These are phyloP conservation scores for Zopfochytrium polystomum DNA, from an alignment of 371 early-diverging fungal species.

Conservation along the genomic window DNA sequence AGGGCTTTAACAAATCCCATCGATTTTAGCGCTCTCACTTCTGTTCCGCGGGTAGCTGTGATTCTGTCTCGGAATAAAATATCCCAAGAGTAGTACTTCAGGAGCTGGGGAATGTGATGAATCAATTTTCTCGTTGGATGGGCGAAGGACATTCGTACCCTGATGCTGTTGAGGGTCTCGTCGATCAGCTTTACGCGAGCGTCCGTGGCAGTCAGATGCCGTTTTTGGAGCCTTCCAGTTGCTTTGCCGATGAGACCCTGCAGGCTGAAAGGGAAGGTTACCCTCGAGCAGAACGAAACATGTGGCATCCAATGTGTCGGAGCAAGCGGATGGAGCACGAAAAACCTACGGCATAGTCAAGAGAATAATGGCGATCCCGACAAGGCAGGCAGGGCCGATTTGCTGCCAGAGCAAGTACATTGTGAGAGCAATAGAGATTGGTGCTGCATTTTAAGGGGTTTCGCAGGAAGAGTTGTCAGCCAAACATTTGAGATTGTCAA, in stretches of 20 bases:
- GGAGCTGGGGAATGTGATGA: too few relatives aligned
- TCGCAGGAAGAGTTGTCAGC: conserved; percentile 56
- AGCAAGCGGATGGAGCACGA: too few relatives aligned
- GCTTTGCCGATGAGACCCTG: conserved; percentile 52
- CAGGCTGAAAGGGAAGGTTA: too few relatives aligned
- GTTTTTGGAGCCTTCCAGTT: conserved; percentile 58
- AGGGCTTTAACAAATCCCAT: conserved; percentile 13
- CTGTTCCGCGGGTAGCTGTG: conserved; percentile 62
- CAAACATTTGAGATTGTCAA: conserved; percentile 53
- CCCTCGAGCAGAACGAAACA: too few relatives aligned
- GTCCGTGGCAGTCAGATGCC: conserved; percentile 78
- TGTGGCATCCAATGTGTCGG: too few relatives aligned
- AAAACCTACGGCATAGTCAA: conserved; percentile 57
- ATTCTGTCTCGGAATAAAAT: conserved; percentile 58
- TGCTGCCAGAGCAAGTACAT: too few relatives aligned
- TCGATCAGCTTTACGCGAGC: conserved; percentile 65
- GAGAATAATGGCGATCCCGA: conserved; percentile 72
- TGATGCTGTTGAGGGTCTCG: conserved; percentile 79
- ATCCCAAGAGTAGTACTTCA: conserved; percentile 86
- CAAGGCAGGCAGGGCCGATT: conserved; percentile 72
- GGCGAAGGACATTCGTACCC: too few relatives aligned
- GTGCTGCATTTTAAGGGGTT: conserved; percentile 68
- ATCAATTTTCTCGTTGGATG: too few relatives aligned
- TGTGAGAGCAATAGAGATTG: conserved; percentile 64
- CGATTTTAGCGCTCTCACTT: conserved; percentile 14